Base-by-base conservation (phyloP, 495 filamentous ascomycete species). In the Viridothelium virens region DNA sequence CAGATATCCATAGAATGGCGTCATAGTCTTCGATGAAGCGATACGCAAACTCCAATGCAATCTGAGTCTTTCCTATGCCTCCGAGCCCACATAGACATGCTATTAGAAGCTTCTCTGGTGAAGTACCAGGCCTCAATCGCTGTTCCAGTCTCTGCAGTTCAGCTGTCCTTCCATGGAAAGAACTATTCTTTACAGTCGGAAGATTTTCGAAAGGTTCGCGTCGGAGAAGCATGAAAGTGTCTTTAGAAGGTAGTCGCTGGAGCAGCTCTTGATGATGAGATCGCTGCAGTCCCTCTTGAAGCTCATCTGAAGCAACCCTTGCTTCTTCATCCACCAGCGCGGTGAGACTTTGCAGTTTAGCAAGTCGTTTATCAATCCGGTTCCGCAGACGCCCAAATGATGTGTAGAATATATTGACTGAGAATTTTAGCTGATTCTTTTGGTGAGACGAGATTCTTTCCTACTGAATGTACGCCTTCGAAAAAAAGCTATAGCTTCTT, bases 21-120 rank as follows among this genome's bases (percentile, higher is more conserved):
- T 14, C 11, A 18, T 14, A 53, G 11, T 18, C 16, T 11, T 53
- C 12, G 48, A 53, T 14, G n/a, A 25, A 53, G 5, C 48, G 48
- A 53, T 53, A 25, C 18, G 48, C 48, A 53, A 53, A 53, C 48
- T 53, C 48, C 48, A 53, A 53, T 5, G 48, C 48, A 14, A 53
- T 53, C 16, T 53, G 48, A n/a, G 48, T 53, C 48, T 53, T 53
- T 11, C 48, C 48, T 14, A 53, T n/a, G 5, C 48, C 48, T 14
- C 48, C 48, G n/a, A 53, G 48, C 5, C 48, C 48, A 18, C 48
- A 53, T 14, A 53, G 48, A 25, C 48, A 53, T 5, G 48, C 48
- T 16, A 53, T 25, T 25, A n/a, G 5, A 53, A 53, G 48, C n/a
- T 53, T 25, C 18, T 53, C 48, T 18, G 48, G 48, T 14, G n/a